These are phyloP conservation scores for Verbascum thapsus DNA, from an alignment of 257 asterid genomes.

Conservation along the genomic window DNA sequence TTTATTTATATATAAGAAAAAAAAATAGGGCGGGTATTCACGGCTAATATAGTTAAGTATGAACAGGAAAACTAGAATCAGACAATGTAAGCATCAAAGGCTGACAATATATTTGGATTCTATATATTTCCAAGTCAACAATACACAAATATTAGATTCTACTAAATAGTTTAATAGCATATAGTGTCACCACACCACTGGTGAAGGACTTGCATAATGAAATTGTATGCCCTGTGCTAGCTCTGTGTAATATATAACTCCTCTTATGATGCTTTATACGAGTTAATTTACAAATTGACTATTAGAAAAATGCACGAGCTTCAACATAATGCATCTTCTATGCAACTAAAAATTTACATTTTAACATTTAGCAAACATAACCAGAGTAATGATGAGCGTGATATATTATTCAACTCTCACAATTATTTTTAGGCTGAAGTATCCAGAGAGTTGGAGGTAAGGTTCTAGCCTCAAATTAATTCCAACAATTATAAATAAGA, in stretches of 20 bases:
- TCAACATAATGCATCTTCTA: slow-evolving; percentile 14
- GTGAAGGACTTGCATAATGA: slow-evolving; percentile 19
- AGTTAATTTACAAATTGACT: slow-evolving; percentile 4
- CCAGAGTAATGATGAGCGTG: slow-evolving; percentile 6
- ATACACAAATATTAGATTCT: slow-evolving; percentile 29
- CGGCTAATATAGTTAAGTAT: slow-evolving; percentile 26
- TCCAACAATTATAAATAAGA: background rate
- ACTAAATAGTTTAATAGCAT: slow-evolving; percentile 3
- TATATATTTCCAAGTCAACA: slow-evolving; percentile 16
- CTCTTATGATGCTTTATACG: background rate
- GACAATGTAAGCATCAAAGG: slow-evolving; percentile 26
- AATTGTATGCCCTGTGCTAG: background rate
- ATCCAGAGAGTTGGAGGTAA: slow-evolving; percentile 15
- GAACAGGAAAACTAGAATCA: slow-evolving; percentile 14
- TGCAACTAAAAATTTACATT: background rate
- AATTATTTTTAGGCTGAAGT: slow-evolving; percentile 28
- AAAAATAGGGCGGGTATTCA: slow-evolving; percentile 27
- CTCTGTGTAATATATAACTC: background rate
- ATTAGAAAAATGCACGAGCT: slow-evolving; percentile 11
- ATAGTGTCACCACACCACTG: slow-evolving; percentile 12
- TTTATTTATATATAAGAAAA: slow-evolving; percentile 32
- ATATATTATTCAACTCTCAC: slow-evolving; percentile 8
- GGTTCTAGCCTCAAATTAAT: background rate
- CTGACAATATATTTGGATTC: slow-evolving; percentile 18
- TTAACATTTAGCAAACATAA: slow-evolving; percentile 3